These are phyloP conservation scores for Cyberlindnera bimundalis DNA, from an alignment of 805 yeast genomes.

Conservation along the genomic window DNA sequence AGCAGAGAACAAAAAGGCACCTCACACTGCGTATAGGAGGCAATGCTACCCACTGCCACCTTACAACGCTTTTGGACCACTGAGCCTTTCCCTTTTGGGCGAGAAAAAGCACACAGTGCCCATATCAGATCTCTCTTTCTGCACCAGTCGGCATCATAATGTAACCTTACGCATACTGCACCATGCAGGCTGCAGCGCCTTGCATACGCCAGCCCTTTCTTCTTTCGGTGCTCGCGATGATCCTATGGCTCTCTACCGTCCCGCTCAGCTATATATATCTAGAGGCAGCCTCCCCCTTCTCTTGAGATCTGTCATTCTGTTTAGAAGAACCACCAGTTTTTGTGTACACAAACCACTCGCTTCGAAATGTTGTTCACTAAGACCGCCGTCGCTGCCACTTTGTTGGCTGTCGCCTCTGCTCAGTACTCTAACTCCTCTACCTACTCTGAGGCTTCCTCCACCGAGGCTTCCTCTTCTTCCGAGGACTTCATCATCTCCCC, in stretches of 20 bases:
- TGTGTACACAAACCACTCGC: constrained; percentile 11
- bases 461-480: constrained; percentile 14
- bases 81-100: too few species aligned
- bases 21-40: too few species aligned
- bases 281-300: not conserved
- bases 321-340: constrained; percentile 1
- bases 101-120: too few species aligned
- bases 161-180: too few species aligned
- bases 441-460: constrained; percentile 14
- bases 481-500: constrained; percentile 22
- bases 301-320: not conserved
- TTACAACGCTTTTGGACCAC: too few species aligned
- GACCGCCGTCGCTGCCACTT: constrained; percentile 13
- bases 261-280: constrained; percentile 2
- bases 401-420: constrained; percentile 19
- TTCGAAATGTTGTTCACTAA: constrained; percentile 16
- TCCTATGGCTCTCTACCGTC: not conserved
- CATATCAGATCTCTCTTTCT: too few species aligned
- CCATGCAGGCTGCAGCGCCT: too few species aligned
- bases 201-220: not conserved
- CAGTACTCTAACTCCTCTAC: constrained; percentile 19
- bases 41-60: too few species aligned
- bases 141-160: too few species aligned
- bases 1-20: too few species aligned
- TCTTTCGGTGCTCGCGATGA: not conserved